Percentiles rank a stretch among this genome's conserved stretches.
phyloP scores from a whole-genome alignment of 2,329 filamentous ascomycete genomes.

The Calonectria pseudoturangicola region DNA sequence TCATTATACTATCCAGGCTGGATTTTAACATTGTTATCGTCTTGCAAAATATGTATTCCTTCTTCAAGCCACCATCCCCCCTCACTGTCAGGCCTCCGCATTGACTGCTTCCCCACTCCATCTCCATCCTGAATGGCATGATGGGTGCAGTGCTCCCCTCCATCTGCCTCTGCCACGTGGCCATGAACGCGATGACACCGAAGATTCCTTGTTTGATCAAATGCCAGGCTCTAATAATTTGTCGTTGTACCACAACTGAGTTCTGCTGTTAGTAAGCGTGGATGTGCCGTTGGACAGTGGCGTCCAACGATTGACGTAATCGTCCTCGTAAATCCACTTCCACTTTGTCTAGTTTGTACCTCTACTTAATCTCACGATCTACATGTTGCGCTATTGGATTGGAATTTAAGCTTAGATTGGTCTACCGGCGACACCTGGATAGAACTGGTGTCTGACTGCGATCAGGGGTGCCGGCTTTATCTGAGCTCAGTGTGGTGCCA shows the following conservation, averaged over 20 bases:
- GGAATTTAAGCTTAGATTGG: background rate
- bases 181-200: no score
- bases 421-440: background rate
- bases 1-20: no score
- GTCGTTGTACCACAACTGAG: no score
- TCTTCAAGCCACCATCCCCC: background rate
- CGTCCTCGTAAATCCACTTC: no score
- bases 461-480: background rate
- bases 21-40: background rate
- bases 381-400: no score
- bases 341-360: no score
- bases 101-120: background rate
- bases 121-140: conserved; percentile 1
- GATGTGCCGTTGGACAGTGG: no score
- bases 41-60: background rate
- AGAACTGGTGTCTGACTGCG: background rate
- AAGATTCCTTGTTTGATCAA: background rate
- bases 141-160: background rate
- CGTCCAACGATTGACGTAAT: background rate
- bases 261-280: no score
- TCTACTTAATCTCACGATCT: no score
- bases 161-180: background rate
- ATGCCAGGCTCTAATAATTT: no score
- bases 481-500: background rate
- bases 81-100: background rate